Conservation (phyloP, 805 yeast genomes). For the Ogataea dorogensis region DNA sequence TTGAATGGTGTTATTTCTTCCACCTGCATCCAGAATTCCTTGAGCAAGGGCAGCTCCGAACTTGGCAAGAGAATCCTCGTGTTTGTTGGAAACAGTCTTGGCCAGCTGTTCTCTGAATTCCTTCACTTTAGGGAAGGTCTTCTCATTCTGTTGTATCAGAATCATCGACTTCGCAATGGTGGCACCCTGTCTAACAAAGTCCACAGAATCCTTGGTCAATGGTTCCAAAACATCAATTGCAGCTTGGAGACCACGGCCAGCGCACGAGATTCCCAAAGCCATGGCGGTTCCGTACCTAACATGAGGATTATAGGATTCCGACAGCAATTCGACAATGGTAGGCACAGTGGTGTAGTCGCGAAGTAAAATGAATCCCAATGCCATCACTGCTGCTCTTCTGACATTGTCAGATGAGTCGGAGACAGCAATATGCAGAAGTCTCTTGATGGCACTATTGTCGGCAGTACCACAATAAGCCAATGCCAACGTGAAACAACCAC, state of each 20-base stretch:
- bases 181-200: conserved; percentile 98
- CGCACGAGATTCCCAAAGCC: conserved; percentile 96
- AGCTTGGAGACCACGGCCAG: conserved; percentile 84
- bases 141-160: conserved; percentile 83
- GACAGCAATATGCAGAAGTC: conserved; percentile 87
- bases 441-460: conserved; percentile 80
- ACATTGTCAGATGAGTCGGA: conserved; percentile 96
- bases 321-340: conserved; percentile 85
- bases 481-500: conserved; percentile 93
- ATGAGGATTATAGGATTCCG: conserved; percentile 96
- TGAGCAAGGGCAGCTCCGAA: conserved; percentile 97
- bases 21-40: conserved; percentile 98
- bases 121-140: conserved; percentile 74
- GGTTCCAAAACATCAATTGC: conserved; percentile 94
- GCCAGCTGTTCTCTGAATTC: conserved; percentile 72
- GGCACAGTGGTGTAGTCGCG: conserved; percentile 94
- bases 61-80: conserved; percentile 94
- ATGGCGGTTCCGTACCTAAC: conserved; percentile 97
- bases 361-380: conserved; percentile 85
- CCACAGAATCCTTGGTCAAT: conserved; percentile 88
- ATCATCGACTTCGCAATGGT: conserved; percentile 90
- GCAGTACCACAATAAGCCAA: conserved; percentile 97
- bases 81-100: conserved; percentile 77
- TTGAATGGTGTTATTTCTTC: conserved; percentile 92
- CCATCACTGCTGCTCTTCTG: conserved; percentile 91